phyloP scores from a whole-genome alignment of 31 red algal genomes.

The Endocladia muricata region DNA sequence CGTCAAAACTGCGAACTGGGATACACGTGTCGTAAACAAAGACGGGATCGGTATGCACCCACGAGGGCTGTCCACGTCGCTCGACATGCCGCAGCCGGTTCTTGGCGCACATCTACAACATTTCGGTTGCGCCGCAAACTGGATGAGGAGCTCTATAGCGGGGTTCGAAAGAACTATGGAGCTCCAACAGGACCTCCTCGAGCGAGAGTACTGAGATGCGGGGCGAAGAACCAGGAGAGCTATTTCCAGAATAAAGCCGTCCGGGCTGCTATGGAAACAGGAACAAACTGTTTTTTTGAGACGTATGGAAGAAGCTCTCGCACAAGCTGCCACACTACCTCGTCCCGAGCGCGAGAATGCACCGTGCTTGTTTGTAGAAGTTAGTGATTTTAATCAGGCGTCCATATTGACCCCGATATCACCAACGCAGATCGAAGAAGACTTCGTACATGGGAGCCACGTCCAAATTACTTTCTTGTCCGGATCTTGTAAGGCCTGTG shows the following conservation, averaged over 20 bases:
- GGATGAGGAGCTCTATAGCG: slow-evolving; percentile 17
- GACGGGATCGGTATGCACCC: slow-evolving; percentile 11
- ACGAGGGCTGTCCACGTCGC: background rate
- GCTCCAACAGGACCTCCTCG: background rate
- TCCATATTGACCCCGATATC: slow-evolving; percentile 9
- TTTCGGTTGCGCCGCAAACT: slow-evolving; percentile 21
- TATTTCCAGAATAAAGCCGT: background rate
- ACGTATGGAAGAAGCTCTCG: background rate
- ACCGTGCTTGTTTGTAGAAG: background rate
- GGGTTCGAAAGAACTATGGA: background rate
- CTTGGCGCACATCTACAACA: slow-evolving; percentile 20
- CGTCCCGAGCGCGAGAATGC: background rate
- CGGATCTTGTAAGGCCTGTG: background rate
- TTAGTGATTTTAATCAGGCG: background rate
- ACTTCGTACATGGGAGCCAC: background rate
- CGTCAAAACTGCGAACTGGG: background rate
- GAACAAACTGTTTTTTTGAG: background rate
- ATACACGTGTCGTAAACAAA: background rate
- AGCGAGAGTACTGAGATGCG: background rate
- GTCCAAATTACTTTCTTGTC: background rate
- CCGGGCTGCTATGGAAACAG: background rate
- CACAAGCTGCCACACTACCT: background rate
- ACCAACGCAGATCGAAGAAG: background rate
- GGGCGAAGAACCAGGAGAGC: background rate
- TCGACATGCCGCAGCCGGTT: background rate